These are phyloP conservation scores for Naegleria lovaniensis DNA, from an alignment of 208 protist species.

Conservation along the genomic window DNA sequence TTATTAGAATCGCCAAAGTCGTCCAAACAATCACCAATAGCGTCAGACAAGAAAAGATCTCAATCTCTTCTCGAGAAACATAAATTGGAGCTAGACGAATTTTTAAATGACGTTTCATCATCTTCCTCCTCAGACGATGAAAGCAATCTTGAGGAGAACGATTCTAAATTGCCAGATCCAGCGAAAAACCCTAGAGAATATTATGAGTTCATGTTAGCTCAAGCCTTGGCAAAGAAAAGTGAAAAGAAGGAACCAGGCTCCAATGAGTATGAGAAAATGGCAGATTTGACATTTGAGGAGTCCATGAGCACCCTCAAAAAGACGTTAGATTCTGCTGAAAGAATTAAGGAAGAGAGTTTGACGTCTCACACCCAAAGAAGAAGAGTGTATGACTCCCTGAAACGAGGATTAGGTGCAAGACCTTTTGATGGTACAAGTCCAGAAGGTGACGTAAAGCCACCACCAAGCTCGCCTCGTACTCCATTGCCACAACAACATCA, in stretches of 20 bases:
- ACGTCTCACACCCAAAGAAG: neutral
- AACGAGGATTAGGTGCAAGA: neutral
- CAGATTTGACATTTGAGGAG: neutral
- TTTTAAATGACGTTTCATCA: neutral
- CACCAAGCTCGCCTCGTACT: neutral
- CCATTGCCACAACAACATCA: neutral
- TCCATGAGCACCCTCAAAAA: neutral
- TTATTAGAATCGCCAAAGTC: no score
- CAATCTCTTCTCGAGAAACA: neutral
- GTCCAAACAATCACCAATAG: no score
- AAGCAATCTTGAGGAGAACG: neutral
- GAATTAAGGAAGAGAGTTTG: neutral
- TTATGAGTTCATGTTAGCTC: neutral
- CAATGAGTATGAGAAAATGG: neutral
- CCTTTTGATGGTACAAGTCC: neutral
- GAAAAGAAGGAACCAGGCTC: neutral
- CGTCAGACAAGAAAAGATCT: no score
- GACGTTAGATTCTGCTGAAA: neutral
- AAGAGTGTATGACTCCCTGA: neutral
- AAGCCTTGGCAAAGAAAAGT: neutral
- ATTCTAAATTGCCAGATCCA: neutral
- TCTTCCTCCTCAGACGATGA: neutral
- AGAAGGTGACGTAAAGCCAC: neutral
- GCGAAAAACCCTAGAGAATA: neutral
- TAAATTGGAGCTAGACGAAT: neutral